Percentiles rank a stretch among this genome's conserved stretches.
These are phyloP conservation scores for Pulveroboletus sp. DNA, from an alignment of 768 basidiomycete species.

Conservation along the genomic window DNA sequence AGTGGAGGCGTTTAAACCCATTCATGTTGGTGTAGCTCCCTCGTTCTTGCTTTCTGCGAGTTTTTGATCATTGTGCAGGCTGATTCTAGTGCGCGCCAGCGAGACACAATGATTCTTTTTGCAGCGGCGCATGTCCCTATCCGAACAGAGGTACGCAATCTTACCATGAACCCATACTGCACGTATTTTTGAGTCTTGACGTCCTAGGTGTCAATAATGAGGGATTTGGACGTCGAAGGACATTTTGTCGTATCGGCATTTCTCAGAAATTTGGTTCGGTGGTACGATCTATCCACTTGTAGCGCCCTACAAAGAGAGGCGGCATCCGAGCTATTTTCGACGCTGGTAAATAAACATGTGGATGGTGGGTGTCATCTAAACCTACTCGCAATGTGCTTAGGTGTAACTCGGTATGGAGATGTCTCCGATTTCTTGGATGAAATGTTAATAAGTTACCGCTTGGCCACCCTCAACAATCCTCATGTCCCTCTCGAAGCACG, in stretches of 20 bases:
- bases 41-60: background rate
- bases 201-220: conserved; percentile 39
- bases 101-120: conserved; percentile 63
- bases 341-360: conserved; percentile 74
- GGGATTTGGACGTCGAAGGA: conserved; percentile 30
- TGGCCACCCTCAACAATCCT: conserved; percentile 37
- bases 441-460: conserved; percentile 48
- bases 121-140: conserved; percentile 61
- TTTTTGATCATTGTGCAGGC: conserved; percentile 10
- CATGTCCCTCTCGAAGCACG: conserved; percentile 36
- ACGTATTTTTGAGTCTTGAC: background rate
- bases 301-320: conserved; percentile 51
- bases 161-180: background rate
- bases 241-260: conserved; percentile 47
- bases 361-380: conserved; percentile 42
- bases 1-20: conserved; percentile 40
- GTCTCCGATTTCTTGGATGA: conserved; percentile 40
- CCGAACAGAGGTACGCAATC: conserved; percentile 53
- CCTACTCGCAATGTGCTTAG: background rate
- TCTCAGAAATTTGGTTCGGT: conserved; percentile 50
- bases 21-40: conserved; percentile 38
- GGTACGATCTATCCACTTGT: conserved; percentile 50
- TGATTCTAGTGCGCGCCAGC: conserved; percentile 36
- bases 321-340: conserved; percentile 53
- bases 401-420: conserved; percentile 32